phyloP scores from a whole-genome alignment of 495 filamentous ascomycete species.

The Hyaloscypha variabilis region DNA sequence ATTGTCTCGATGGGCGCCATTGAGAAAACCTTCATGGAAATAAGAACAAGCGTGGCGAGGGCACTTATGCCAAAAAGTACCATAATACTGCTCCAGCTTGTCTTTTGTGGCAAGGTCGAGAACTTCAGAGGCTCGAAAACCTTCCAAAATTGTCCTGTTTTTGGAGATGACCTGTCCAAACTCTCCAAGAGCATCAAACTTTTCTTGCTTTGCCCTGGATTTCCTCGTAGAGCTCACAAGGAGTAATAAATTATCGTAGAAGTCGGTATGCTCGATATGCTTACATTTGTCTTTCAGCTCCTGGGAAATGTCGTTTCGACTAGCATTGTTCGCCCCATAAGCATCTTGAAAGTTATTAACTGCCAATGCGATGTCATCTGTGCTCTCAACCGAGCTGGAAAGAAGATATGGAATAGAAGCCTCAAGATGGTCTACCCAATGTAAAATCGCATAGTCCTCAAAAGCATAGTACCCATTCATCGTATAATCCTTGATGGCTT shows the following conservation, averaged over 20 bases:
- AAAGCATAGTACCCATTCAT: slow-evolving; percentile 36
- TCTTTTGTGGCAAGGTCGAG: slow-evolving; percentile 7
- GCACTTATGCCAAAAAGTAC: slow-evolving; percentile 44
- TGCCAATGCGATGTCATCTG: slow-evolving; percentile 16
- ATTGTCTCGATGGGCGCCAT: slow-evolving; percentile 31
- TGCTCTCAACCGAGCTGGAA: not conserved
- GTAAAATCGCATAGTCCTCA: slow-evolving; percentile 42
- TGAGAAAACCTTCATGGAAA: slow-evolving; percentile 47
- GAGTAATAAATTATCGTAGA: slow-evolving; percentile 26
- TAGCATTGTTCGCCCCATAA: slow-evolving; percentile 21
- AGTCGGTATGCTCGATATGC: slow-evolving; percentile 17
- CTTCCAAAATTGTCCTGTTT: slow-evolving; percentile 35
- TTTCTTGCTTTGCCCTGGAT: slow-evolving; percentile 30
- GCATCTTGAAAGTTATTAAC: slow-evolving; percentile 33
- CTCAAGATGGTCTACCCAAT: slow-evolving; percentile 42
- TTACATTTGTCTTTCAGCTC: slow-evolving; percentile 23
- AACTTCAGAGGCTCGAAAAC: slow-evolving; percentile 13
- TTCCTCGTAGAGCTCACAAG: slow-evolving; percentile 32
- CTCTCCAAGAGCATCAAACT: slow-evolving; percentile 26
- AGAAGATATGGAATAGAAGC: not conserved
- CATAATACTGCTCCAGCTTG: slow-evolving; percentile 36
- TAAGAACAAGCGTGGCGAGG: slow-evolving; percentile 41
- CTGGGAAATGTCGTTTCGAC: slow-evolving; percentile 4
- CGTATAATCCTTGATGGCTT: slow-evolving; percentile 22
- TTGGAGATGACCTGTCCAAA: slow-evolving; percentile 31